These are phyloP conservation scores for Mycena maculata DNA, from an alignment of 768 basidiomycete species.

Conservation along the genomic window DNA sequence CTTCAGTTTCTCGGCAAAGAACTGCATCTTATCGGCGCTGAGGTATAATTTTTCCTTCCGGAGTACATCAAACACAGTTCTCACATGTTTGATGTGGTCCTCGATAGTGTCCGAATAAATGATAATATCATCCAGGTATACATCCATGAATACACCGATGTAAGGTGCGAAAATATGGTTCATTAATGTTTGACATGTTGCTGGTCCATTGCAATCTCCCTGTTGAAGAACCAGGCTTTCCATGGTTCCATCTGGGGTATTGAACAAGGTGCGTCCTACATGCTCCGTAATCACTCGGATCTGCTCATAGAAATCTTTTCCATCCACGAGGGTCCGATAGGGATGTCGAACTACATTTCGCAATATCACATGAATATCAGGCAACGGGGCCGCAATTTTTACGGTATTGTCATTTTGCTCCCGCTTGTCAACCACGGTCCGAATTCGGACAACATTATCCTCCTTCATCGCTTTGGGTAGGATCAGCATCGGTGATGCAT, in stretches of 20 bases:
- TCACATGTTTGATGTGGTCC: constrained; percentile 48
- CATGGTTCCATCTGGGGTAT: constrained; percentile 49
- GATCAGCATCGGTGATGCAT: too few species aligned
- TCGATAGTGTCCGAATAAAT: constrained; percentile 53
- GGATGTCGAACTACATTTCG: constrained; percentile 36
- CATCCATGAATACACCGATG: too few species aligned
- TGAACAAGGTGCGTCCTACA: constrained; percentile 35
- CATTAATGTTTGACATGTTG: too few species aligned
- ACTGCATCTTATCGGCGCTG: too few species aligned
- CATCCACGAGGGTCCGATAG: constrained; percentile 46
- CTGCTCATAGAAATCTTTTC: constrained; percentile 58
- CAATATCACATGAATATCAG: constrained; percentile 38
- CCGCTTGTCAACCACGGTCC: constrained; percentile 44
- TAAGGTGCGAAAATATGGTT: too few species aligned
- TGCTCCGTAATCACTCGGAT: constrained; percentile 41
- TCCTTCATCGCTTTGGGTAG: constrained; percentile 38
- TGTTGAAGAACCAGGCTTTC: constrained; percentile 50
- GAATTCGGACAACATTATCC: constrained; percentile 29
- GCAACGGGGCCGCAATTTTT: constrained; percentile 34
- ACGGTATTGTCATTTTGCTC: constrained; percentile 47
- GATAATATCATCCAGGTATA: constrained; percentile 51
- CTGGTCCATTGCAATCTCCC: too few species aligned
- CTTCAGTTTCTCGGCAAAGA: constrained; percentile 38
- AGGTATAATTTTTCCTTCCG: constrained; percentile 48
- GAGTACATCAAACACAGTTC: constrained; percentile 45